Evolutionary conservation across 2,329 filamentous ascomycete genomes (phyloP).

Genomic region (Fusarium sp.): DNA sequence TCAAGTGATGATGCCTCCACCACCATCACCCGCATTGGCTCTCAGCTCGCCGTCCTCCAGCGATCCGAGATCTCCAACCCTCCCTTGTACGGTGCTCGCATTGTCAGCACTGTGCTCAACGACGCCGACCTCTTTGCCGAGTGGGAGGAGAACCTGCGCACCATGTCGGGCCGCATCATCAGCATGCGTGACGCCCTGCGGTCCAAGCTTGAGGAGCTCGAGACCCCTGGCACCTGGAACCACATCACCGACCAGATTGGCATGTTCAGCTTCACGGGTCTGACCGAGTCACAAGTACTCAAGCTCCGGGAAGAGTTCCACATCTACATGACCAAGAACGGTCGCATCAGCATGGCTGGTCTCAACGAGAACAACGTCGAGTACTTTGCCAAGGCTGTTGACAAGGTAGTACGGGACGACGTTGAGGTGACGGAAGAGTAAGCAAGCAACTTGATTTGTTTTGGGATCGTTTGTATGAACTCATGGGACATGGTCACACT

Average conservation of each 20-base stretch:
- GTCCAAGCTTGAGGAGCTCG: constrained; percentile 82
- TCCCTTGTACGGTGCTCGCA: constrained; percentile 91
- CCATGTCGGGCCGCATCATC: constrained; percentile 96
- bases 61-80: constrained; percentile 98
- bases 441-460: constrained; percentile 17
- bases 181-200: constrained; percentile 87
- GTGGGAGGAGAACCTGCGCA: constrained; percentile 92
- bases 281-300: constrained; percentile 78
- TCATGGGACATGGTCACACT: constrained; percentile 42
- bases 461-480: constrained; percentile 38
- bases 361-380: constrained; percentile 92
- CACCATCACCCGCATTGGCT: constrained; percentile 75
- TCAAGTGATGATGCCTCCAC: constrained; percentile 75
- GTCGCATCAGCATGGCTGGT: constrained; percentile 98
- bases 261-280: constrained; percentile 97
- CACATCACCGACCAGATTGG: constrained; percentile 99
- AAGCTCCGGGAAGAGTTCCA: constrained; percentile 78
- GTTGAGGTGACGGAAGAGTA: constrained; percentile 28
- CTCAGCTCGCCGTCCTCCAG: constrained; percentile 93
- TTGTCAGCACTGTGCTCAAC: constrained; percentile 87
- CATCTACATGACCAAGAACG: constrained; percentile 97
- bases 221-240: constrained; percentile 92
- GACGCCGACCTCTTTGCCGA: constrained; percentile 83
- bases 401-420: constrained; percentile 75
- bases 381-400: constrained; percentile 90